A percentile compares a stretch with the other conserved stretches of the same genome.
Conservation (phyloP, 1,139 yeast species). For the Pichia sp. region DNA sequence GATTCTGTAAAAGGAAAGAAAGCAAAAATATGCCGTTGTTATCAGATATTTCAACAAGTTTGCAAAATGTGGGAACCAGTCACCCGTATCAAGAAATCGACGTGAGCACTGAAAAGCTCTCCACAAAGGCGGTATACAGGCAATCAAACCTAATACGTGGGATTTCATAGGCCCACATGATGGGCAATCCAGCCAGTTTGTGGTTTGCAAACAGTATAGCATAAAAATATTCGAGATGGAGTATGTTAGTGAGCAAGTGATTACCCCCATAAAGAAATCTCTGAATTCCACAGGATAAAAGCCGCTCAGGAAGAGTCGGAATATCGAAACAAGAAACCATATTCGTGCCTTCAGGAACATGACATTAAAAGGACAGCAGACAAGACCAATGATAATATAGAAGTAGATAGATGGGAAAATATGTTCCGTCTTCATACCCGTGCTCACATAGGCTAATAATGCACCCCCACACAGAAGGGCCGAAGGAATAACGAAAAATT, state of each 20-base stretch:
- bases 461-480: conserved; percentile 39
- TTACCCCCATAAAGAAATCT: conserved; percentile 90
- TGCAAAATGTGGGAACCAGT: conserved; percentile 93
- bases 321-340: conserved; percentile 67
- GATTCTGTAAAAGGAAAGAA: conserved; percentile 73
- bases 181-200: conserved; percentile 54
- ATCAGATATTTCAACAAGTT: conserved; percentile 72
- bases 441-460: conserved; percentile 66
- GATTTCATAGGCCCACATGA: conserved; percentile 77
- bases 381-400: conserved; percentile 26
- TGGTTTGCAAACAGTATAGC: conserved; percentile 73
- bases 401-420: conserved; percentile 78
- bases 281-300: conserved; percentile 90
- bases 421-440: conserved; percentile 18
- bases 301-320: conserved; percentile 75
- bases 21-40: conserved; percentile 58
- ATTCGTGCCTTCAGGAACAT: conserved; percentile 48
- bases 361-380: conserved; percentile 48
- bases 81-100: conserved; percentile 89
- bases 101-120: conserved; percentile 84
- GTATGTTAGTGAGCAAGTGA: conserved; percentile 80
- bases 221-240: conserved; percentile 79
- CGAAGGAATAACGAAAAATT: conserved; percentile 32
- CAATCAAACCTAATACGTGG: conserved; percentile 69
- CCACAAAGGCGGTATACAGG: conserved; percentile 83